Base-by-base conservation (phyloP, 2,329 filamentous ascomycete species). In the Phialocephala sp. region DNA sequence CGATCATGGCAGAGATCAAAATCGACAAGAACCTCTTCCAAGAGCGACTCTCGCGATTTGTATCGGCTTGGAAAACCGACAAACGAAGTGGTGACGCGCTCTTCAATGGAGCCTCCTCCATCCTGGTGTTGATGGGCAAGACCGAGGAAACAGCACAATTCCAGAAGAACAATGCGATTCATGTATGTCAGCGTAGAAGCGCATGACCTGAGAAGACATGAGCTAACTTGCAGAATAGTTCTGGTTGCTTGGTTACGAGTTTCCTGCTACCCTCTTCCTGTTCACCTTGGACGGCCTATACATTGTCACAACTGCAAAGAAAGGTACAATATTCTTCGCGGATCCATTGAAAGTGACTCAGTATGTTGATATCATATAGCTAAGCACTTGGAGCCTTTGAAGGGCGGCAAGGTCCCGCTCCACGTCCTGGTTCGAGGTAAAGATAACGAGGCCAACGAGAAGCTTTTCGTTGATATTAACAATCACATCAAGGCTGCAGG, bases 191-290 rank as follows among this genome's bases (percentile, higher is more conserved):
- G 4, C n/a, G 12, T 22, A 20, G 4, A 14, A 27, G 18, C 59
- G 52, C 24, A 14, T 47, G 35, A 15, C 18, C 57, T 15, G 24
- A 4, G 35, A 27, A 50, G 15, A 12, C 37, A 47, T 20, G 52
- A 54, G 55, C 70, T 70, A 58, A 72, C 41, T 27, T 56, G 27
- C 60, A 20, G 72, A 68, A 50, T 71, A 97, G 94, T 97, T 98
- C 80, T 99, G 96, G 96, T 85, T 99, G 63, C 87, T 99, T 68
- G 95, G 95, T 74, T 99, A 99, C 83, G 95, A 99, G 79, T 99
- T 99, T 76, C 95, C 95, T 39, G 94, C 94, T 45, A 99, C 95
- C 0, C 84, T 99, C 69, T 93, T 99, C 84, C 85, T 99, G 60
- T 89, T 99, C 78, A 98, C 94, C 1, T 82, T 89, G 67, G 95